Evolutionary conservation across 176 grass and related monocot genomes (phyloP).

Genomic region (Dactylis glomerata): DNA sequence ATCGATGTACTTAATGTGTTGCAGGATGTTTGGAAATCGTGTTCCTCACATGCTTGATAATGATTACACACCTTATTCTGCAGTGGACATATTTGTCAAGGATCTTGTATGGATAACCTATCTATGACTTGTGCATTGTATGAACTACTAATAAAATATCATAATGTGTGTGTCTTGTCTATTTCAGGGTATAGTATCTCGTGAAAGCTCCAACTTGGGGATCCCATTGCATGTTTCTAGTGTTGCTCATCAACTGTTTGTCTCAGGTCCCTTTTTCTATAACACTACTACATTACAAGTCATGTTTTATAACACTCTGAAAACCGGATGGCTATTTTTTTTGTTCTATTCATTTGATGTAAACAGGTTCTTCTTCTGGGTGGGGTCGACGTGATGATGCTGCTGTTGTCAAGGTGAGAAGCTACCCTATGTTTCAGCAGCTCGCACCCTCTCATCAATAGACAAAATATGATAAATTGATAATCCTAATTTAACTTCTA

Average conservation of each 20-base stretch:
- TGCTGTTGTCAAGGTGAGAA: slow-evolving; percentile 81
- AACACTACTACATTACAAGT: neutral
- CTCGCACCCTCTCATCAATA: neutral
- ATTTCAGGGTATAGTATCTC: slow-evolving; percentile 83
- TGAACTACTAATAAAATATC: slow-evolving; percentile 13
- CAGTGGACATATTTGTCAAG: slow-evolving; percentile 97
- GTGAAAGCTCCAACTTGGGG: slow-evolving; percentile 73
- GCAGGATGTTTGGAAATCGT: slow-evolving; percentile 99
- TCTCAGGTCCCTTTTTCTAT: slow-evolving; percentile 53
- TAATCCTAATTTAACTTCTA: neutral
- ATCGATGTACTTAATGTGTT: slow-evolving; percentile 11
- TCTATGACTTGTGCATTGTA: slow-evolving; percentile 22
- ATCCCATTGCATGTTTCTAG: slow-evolving; percentile 81
- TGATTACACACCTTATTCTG: slow-evolving; percentile 95
- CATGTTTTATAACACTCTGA: neutral
- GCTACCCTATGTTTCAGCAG: neutral
- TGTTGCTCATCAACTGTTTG: slow-evolving; percentile 87
- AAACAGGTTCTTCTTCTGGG: slow-evolving; percentile 83
- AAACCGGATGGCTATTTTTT: slow-evolving; percentile 10
- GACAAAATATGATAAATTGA: neutral
- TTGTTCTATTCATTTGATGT: slow-evolving; percentile 18
- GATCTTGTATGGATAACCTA: slow-evolving; percentile 70
- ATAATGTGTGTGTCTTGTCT: neutral
- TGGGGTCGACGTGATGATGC: slow-evolving; percentile 90
- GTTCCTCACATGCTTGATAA: slow-evolving; percentile 95